Evolutionary conservation across 106 monocot genomes (phyloP).

Genomic region (Dioscorea dumetorum): DNA sequence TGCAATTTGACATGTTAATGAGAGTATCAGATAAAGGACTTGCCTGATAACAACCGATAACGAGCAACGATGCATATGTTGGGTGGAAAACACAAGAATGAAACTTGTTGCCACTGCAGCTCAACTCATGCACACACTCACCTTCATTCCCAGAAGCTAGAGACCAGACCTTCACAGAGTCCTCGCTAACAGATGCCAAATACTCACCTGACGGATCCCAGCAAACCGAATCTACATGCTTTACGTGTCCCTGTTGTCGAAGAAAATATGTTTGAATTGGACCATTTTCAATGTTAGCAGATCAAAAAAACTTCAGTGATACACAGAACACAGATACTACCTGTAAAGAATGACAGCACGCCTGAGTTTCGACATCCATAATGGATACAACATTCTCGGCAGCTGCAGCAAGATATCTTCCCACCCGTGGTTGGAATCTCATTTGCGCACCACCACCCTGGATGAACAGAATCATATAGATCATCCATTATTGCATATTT

Average conservation of each 20-base stretch:
- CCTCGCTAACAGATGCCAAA: slow-evolving; percentile 92
- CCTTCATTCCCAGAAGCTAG: slow-evolving; percentile 66
- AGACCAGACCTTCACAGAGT: slow-evolving; percentile 83
- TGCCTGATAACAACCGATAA: slow-evolving; percentile 77
- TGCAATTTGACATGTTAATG: too few species aligned
- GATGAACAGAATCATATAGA: too few species aligned
- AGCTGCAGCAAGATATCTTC: slow-evolving; percentile 84
- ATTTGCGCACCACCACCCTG: slow-evolving; percentile 83
- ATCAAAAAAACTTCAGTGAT: too few species aligned
- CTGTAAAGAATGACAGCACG: slow-evolving; percentile 53
- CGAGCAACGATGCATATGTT: slow-evolving; percentile 44
- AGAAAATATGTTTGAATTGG: too few species aligned
- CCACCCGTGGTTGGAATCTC: slow-evolving; percentile 84
- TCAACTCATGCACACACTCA: slow-evolving; percentile 72
- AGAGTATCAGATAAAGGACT: not conserved
- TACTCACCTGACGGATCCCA: slow-evolving; percentile 80
- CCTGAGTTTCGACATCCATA: slow-evolving; percentile 75
- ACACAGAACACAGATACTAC: slow-evolving; percentile 14
- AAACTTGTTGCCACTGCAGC: slow-evolving; percentile 79
- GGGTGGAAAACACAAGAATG: slow-evolving; percentile 97
- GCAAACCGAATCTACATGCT: slow-evolving; percentile 67
- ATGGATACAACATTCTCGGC: slow-evolving; percentile 64
- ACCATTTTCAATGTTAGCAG: too few species aligned
- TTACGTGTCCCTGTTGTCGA: slow-evolving; percentile 57
- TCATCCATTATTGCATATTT: too few species aligned